Percentiles rank a stretch among this genome's conserved stretches.
Evolutionary conservation across 2,329 filamentous ascomycete genomes (phyloP).

Genomic region (Fusarium sp.): DNA sequence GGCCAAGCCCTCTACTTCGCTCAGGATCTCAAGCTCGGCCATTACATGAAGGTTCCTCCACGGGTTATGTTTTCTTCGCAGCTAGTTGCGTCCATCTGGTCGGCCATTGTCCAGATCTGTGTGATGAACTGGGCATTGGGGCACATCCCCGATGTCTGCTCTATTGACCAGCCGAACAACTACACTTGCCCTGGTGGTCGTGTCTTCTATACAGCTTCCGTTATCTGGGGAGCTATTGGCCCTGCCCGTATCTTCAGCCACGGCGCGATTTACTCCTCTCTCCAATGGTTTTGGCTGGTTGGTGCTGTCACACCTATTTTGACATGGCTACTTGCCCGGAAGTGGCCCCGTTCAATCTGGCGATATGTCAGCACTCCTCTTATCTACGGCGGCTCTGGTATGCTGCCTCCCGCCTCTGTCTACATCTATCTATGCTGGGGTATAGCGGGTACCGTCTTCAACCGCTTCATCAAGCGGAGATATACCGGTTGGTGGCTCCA

Average conservation of each 20-base stretch:
- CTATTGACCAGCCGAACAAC: conserved; percentile 61
- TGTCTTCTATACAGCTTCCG: conserved; percentile 74
- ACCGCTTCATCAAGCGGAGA: conserved; percentile 72
- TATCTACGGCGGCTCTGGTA: conserved; percentile 72
- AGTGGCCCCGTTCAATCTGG: conserved; percentile 69
- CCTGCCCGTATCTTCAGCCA: conserved; percentile 75
- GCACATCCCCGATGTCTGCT: conserved; percentile 71
- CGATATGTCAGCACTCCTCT: conserved; percentile 76
- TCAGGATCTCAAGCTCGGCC: conserved; percentile 74
- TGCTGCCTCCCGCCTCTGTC: conserved; percentile 75
- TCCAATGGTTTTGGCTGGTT: conserved; percentile 78
- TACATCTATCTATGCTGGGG: conserved; percentile 80
- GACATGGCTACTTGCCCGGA: conserved; percentile 71
- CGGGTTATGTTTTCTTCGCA: conserved; percentile 71
- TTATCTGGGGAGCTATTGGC: conserved; percentile 80
- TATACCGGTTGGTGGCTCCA: conserved; percentile 80
- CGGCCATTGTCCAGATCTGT: conserved; percentile 69
- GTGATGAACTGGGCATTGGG: conserved; percentile 75
- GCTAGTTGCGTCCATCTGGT: conserved; percentile 69
- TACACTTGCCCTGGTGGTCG: conserved; percentile 67
- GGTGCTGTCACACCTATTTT: conserved; percentile 70
- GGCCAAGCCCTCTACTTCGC: conserved; percentile 72
- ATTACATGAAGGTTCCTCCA: conserved; percentile 75
- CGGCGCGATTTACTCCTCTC: conserved; percentile 68
- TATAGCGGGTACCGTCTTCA: conserved; percentile 73